Conservation (phyloP, 2,329 filamentous ascomycete species). For the Botrytis galanthina region DNA sequence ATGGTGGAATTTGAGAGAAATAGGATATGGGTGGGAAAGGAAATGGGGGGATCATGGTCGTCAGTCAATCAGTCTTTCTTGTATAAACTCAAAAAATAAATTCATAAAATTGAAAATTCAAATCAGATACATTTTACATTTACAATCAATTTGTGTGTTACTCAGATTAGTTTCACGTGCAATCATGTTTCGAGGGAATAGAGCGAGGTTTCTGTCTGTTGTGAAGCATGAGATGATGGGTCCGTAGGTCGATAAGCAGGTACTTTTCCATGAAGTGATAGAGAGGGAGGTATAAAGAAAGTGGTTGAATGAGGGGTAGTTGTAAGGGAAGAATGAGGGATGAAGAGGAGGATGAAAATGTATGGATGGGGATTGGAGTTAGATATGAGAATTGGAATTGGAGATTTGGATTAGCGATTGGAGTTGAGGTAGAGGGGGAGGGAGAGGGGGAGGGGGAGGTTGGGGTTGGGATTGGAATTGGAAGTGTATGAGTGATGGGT, state of each 20-base stretch:
- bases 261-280: neutral
- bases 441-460: no score
- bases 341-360: neutral
- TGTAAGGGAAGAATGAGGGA: neutral
- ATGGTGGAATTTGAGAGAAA: neutral
- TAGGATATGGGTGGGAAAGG: neutral
- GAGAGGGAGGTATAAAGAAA: neutral
- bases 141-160: neutral
- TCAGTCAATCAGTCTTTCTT: constrained; percentile 9
- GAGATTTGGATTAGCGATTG: no score
- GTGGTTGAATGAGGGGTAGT: neutral
- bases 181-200: neutral
- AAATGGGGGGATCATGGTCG: neutral
- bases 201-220: neutral
- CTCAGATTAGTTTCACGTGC: neutral
- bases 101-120: neutral
- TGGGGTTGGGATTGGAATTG: no score
- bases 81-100: constrained; percentile 3
- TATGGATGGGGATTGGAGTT: fast-evolving
- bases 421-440: no score
- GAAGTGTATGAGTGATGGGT: no score
- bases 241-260: neutral
- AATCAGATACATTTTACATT: neutral
- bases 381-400: no score
- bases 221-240: neutral